phyloP scores from a whole-genome alignment of 805 yeast genomes.

The Naumovozyma baii region DNA sequence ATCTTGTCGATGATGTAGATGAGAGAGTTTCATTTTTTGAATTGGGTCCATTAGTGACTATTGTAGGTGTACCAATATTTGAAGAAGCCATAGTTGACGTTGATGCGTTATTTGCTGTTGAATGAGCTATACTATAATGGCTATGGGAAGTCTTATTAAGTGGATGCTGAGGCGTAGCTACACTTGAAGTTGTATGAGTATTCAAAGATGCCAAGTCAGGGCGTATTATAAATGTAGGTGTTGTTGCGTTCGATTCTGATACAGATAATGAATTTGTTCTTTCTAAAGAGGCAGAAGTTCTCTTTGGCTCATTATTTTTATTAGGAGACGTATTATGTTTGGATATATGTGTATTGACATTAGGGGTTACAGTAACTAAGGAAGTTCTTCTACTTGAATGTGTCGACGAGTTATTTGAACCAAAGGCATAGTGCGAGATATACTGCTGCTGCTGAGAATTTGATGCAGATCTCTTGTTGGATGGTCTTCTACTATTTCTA shows the following conservation, averaged over 20 bases:
- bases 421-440: not conserved
- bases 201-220: conserved; percentile 20
- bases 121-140: not conserved
- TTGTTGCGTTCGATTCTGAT: conserved; percentile 8
- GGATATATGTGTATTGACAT: not conserved
- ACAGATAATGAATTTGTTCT: conserved; percentile 3
- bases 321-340: not conserved
- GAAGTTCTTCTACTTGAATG: not conserved
- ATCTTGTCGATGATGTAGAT: conserved; percentile 3
- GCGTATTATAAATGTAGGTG: conserved; percentile 21
- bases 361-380: not conserved
- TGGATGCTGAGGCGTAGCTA: conserved; percentile 8
- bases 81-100: not conserved
- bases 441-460: not conserved
- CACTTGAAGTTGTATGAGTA: conserved; percentile 17
- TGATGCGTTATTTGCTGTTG: not conserved
- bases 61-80: not conserved
- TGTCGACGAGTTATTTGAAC: not conserved
- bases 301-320: no score
- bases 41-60: not conserved
- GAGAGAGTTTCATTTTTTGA: not conserved
- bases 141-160: not conserved
- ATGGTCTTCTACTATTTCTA: not conserved
- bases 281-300: not conserved
- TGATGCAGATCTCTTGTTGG: not conserved